Conservation (phyloP, 306 rosid genomes). For the Alnus glutinosa region DNA sequence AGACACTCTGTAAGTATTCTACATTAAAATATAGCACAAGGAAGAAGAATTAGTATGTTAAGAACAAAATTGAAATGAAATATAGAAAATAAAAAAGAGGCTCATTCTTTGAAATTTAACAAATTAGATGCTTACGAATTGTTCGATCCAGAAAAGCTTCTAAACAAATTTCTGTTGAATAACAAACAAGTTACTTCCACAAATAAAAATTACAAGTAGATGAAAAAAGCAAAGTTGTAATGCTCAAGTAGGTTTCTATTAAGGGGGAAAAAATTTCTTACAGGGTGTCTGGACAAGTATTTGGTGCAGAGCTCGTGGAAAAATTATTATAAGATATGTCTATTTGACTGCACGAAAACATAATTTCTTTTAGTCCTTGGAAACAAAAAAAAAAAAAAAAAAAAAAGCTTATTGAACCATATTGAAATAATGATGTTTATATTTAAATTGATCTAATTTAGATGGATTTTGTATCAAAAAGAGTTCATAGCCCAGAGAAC, state of each 20-base stretch:
- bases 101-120: neutral
- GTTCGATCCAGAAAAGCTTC: conserved; percentile 9
- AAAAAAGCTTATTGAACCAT: too few relatives aligned
- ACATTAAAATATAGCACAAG: neutral
- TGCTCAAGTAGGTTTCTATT: neutral
- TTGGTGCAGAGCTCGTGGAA: neutral
- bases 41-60: neutral
- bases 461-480: neutral
- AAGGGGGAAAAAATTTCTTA: conserved; percentile 7
- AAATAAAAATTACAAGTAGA: neutral
- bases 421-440: neutral
- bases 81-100: too few relatives aligned
- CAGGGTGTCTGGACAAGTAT: conserved; percentile 9
- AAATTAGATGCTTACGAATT: conserved; percentile 27
- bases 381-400: too few relatives aligned
- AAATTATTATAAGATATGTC: conserved; percentile 37
- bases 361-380: neutral
- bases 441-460: neutral
- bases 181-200: neutral
- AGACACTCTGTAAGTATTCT: conserved; percentile 14
- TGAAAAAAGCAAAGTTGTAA: neutral
- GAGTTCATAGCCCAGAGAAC: neutral
- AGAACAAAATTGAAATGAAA: neutral
- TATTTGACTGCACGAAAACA: conserved; percentile 9
- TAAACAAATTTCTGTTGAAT: conserved; percentile 32